Conservation (phyloP, 305 asterid genomes). For the Rubia occidens region DNA sequence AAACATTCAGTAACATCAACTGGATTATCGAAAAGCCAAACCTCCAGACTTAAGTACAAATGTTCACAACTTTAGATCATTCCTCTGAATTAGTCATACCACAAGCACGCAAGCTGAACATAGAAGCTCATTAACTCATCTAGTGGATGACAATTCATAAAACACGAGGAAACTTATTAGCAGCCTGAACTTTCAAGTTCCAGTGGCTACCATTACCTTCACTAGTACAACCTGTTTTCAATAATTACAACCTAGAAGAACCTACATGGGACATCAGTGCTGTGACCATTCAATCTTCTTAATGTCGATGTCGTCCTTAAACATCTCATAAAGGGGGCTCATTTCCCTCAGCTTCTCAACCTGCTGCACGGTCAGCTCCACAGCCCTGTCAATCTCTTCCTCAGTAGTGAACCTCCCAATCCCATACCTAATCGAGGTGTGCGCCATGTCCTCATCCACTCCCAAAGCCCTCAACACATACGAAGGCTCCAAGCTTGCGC, state of each 20-base stretch:
- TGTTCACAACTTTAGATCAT: neutral
- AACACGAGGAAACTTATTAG: neutral
- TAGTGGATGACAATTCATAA: neutral
- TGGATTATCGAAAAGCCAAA: neutral
- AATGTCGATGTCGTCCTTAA: conserved; percentile 79
- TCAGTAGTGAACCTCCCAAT: conserved; percentile 93
- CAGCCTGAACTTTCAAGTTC: neutral
- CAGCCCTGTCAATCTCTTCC: conserved; percentile 75
- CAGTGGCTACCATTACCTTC: neutral
- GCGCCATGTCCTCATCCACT: conserved; percentile 98
- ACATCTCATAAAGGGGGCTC: conserved; percentile 97
- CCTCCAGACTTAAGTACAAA: neutral
- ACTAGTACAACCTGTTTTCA: neutral
- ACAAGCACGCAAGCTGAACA: neutral
- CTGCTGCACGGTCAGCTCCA: conserved; percentile 76
- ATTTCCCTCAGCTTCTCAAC: conserved; percentile 88
- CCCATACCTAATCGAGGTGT: conserved; percentile 89
- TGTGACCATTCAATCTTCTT: conserved; percentile 89
- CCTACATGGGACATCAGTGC: conserved; percentile 31
- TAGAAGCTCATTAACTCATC: neutral
- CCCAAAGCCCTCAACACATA: conserved; percentile 94
- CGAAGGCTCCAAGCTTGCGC: conserved; percentile 94
- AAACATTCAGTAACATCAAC: neutral
- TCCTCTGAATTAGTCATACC: neutral
- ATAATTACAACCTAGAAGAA: conserved; percentile 12